A percentile compares a stretch with the other conserved stretches of the same genome.
Conservation (phyloP, 2,329 filamentous ascomycete species). For the Myriosclerotinia curreyana region DNA sequence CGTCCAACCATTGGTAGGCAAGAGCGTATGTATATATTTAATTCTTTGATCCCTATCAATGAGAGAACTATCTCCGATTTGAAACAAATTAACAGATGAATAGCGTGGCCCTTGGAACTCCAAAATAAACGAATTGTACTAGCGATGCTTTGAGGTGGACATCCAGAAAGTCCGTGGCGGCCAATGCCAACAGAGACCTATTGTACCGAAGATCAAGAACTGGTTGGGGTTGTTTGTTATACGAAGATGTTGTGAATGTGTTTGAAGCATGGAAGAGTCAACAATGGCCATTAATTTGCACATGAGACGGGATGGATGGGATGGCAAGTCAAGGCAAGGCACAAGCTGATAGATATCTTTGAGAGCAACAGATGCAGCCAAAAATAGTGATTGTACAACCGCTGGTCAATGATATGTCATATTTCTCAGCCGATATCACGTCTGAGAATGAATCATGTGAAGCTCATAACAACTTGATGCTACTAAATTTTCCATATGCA, state of each 20-base stretch:
- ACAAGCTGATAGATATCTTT: too few species aligned
- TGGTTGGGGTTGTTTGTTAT: not conserved
- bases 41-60: too few species aligned
- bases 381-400: too few species aligned
- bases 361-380: too few species aligned
- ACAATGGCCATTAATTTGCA: too few species aligned
- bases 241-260: too few species aligned
- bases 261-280: not conserved
- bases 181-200: not conserved
- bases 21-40: too few species aligned
- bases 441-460: not conserved
- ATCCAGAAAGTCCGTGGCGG: not conserved
- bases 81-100: not conserved
- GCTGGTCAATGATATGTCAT: not conserved
- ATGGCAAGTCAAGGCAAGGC: too few species aligned
- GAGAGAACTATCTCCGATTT: not conserved
- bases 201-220: not conserved
- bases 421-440: not conserved
- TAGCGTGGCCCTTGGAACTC: not conserved
- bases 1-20: too few species aligned
- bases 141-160: not conserved
- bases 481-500: not conserved
- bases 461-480: not conserved
- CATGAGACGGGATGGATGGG: too few species aligned
- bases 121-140: not conserved